Conservation (phyloP, 768 basidiomycete species). For the Sporobolomyces pararoseus region DNA sequence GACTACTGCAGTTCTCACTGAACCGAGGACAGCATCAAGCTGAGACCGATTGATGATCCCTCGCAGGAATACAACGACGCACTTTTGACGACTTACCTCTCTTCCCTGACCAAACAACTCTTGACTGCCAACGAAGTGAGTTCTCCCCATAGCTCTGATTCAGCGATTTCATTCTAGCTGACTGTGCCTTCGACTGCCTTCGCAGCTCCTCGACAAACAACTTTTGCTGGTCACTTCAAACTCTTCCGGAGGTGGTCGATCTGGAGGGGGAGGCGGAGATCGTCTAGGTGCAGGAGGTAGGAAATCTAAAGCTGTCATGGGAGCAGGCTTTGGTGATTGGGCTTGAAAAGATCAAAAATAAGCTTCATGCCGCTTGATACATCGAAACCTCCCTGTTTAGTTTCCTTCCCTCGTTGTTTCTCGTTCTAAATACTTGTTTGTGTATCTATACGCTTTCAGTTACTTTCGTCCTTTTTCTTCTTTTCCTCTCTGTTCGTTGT, state of each 20-base stretch:
- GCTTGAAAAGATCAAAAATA: not conserved
- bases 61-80: conserved; percentile 90
- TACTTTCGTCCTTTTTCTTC: not conserved
- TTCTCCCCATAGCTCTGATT: not conserved
- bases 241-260: not conserved
- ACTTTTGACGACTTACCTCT: conserved; percentile 82
- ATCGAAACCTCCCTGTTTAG: accelerated
- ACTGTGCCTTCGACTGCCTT: not conserved
- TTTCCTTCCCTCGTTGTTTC: no score
- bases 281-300: not conserved
- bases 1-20: conserved; percentile 39
- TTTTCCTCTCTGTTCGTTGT: not conserved
- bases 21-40: not conserved
- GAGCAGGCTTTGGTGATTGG: conserved; percentile 2
- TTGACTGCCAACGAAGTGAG: conserved; percentile 83
- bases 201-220: conserved; percentile 40
- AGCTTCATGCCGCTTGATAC: not conserved
- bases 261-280: not conserved
- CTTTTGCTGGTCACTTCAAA: conserved; percentile 18
- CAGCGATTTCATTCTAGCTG: not conserved
- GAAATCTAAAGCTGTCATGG: not conserved
- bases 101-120: conserved; percentile 81
- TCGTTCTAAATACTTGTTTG: not conserved
- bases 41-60: not conserved
- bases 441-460: not conserved